Evolutionary conservation across 768 basidiomycete genomes (phyloP).

Genomic region (Boletus rufocinnamomeus): DNA sequence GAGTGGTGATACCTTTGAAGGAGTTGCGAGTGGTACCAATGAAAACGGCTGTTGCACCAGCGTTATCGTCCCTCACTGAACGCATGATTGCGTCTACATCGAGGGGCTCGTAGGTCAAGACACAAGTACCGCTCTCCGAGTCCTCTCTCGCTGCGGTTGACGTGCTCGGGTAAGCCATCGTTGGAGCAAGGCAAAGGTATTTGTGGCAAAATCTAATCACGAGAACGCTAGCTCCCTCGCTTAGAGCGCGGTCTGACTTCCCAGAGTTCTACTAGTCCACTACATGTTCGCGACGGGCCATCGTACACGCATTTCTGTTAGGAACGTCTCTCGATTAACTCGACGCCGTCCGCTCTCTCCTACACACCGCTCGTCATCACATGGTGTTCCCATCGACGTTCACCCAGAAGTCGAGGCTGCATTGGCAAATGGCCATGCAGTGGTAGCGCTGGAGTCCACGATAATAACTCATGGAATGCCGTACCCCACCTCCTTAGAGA

Average conservation of each 20-base stretch:
- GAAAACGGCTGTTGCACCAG: conserved; percentile 76
- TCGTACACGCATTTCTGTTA: conserved; percentile 2
- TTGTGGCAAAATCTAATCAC: neutral
- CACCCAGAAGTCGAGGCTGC: conserved; percentile 87
- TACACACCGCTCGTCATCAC: neutral
- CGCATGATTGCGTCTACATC: conserved; percentile 57
- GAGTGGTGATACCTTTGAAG: conserved; percentile 61
- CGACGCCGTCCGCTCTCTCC: conserved; percentile 10
- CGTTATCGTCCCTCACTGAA: conserved; percentile 61
- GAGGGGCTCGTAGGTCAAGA: conserved; percentile 60
- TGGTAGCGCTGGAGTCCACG: conserved; percentile 92
- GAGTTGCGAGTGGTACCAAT: conserved; percentile 86
- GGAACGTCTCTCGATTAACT: conserved; percentile 4
- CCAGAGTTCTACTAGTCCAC: neutral
- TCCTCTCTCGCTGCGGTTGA: conserved; percentile 30
- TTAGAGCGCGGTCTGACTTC: neutral
- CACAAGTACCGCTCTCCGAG: conserved; percentile 37
- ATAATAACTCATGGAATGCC: conserved; percentile 94
- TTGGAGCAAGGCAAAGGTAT: neutral
- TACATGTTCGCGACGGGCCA: conserved; percentile 20
- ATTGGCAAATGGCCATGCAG: conserved; percentile 57
- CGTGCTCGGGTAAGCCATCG: conserved; percentile 30
- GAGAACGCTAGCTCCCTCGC: neutral
- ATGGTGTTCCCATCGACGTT: conserved; percentile 55
- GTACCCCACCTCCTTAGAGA: conserved; percentile 71